Percentiles rank a stretch among this genome's conserved stretches.
phyloP scores from a whole-genome alignment of 768 basidiomycete species.

The Panaeolus cyanescens region DNA sequence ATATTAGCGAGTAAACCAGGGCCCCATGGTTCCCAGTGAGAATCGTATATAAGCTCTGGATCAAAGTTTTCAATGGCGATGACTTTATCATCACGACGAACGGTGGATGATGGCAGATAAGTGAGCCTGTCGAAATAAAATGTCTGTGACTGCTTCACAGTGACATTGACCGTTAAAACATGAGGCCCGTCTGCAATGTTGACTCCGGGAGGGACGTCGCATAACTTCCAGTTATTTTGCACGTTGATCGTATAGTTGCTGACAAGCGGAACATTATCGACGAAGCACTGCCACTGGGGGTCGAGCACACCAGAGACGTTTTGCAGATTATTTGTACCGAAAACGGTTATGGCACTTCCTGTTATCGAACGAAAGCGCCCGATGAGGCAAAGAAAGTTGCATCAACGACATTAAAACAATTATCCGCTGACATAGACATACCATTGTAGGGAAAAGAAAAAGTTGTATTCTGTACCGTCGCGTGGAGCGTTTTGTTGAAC shows the following conservation, averaged over 20 bases:
- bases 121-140: slow-evolving; percentile 11
- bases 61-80: slow-evolving; percentile 16
- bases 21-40: slow-evolving; percentile 15
- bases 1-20: slow-evolving; percentile 13
- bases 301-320: slow-evolving; percentile 4
- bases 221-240: slow-evolving; percentile 10
- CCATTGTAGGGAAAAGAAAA: slow-evolving; percentile 27
- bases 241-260: not conserved
- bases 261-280: slow-evolving; percentile 12
- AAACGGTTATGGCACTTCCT: slow-evolving; percentile 11
- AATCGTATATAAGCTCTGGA: slow-evolving; percentile 18
- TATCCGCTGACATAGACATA: slow-evolving; percentile 2
- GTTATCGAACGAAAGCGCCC: not conserved
- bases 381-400: no score
- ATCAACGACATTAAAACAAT: no score
- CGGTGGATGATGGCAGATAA: slow-evolving; percentile 1
- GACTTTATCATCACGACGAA: slow-evolving; percentile 7
- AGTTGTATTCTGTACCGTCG: slow-evolving; percentile 22
- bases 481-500: slow-evolving; percentile 29
- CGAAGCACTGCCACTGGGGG: slow-evolving; percentile 16
- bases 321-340: slow-evolving; percentile 10
- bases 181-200: slow-evolving; percentile 5
- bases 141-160: not conserved
- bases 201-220: not conserved
- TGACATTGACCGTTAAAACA: slow-evolving; percentile 8